Base-by-base conservation (phyloP, 305 asterid genomes). In the Fraxinus nigra region DNA sequence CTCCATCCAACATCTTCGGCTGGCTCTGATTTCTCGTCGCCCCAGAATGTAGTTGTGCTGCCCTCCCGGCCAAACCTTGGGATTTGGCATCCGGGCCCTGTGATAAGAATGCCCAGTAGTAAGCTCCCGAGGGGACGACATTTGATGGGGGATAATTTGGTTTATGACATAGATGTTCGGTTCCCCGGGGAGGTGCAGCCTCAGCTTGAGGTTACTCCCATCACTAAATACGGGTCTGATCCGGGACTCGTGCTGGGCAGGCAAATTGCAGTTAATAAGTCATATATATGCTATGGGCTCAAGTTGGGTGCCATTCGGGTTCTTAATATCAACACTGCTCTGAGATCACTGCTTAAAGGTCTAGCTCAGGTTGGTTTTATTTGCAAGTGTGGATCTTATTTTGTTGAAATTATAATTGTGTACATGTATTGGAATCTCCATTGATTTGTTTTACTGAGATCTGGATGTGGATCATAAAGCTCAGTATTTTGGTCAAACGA, bases 171-270 rank as follows among this genome's bases (percentile, higher is more conserved):
- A 0, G 91, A 92, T 89, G 90, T 89, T 72, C 91, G 95, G 89
- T 84, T 90, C 85, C 90, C 94, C 0, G 97, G 95, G 11, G 98
- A 95, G 90, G 95, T 93, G 85, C 98, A 93, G 89, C 98, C 98
- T 72, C 98, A 95, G 86, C 93, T 95, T 65, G 98, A 95, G 92
- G 98, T 95, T 81, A 93, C 95, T 75, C 98, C 98, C 24, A 95
- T 95, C 85, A 95, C 98, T 7, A 95, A 95, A 85, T 95, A 95
- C 78, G 95, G 83, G 38, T 95, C 98, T 40, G 98, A 95, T 76
- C 98, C 98, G 5, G 98, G 97, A 11, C 96, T 95, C 79, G 95
- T 91, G 26, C 80, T 95, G 73, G 98, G 98, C 69, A 87, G 98
- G 82, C 98, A 95, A 85, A 93, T 95, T 65, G 98, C 98, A 0